Evolutionary conservation across 129 eudicot species (phyloP), one percentile per base, ranked within the genome.

Genomic region (Tagetes erecta): DNA sequence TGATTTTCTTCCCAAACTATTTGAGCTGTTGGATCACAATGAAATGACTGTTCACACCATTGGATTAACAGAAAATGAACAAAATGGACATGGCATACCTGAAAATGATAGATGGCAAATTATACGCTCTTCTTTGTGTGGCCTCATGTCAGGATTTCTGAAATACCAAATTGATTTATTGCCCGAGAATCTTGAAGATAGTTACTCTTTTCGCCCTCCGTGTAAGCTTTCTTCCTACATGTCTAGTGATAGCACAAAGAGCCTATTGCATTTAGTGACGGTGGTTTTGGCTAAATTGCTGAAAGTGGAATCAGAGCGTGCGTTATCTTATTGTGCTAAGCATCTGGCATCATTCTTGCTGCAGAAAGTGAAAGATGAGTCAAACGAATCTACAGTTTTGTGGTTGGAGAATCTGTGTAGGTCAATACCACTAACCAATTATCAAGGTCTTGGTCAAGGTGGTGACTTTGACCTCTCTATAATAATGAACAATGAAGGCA

Each of bases 291-390:
- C 73, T 37, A 83, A 80, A 80, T 72, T 83, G 52, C 71, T 95
- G 30, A 74, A 80, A 58, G 64, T 76, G 60, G 78, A 80, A 40
- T 84, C 81, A 62, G 58, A 76, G 55, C 88, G 86, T 41, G 62
- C 86, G 5, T 80, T 84, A 62, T 84, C 83, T 73, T 83, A 80
- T 70, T 80, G 83, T 79, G 75, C 86, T 40, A 83, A 79, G 69
- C 91, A 82, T 79, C 88, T 95, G 71, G 90, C 86, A 14, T 75
- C 85, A 7, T 81, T 75, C 78, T 79, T 95, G 56, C 80, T 89
- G 78, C 87, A 68, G 64, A 89, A 85, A 69, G 78, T 34, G 45
- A 79, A 79, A 76, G 87, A 85, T 78, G 68, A 71, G 27, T 73
- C 69, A 53, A 83, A 68, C 68, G 80, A 46, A 72, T 66, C 86